A percentile compares a stretch with the other conserved stretches of the same genome.
phyloP scores from a whole-genome alignment of 345 rosid species.

The Noccaea caerulescens region DNA sequence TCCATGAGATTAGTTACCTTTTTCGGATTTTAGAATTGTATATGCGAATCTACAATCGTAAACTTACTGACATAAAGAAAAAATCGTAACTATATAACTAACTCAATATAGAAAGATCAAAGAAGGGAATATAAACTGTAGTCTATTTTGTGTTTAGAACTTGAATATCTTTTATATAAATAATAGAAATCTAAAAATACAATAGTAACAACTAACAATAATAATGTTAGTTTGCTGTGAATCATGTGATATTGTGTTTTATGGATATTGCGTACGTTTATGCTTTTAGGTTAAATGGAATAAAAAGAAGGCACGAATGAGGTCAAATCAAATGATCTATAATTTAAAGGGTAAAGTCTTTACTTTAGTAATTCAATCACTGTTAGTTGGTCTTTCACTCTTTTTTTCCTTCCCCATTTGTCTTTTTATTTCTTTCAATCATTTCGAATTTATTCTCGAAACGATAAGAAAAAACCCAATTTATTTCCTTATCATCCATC shows the following conservation, averaged over 20 bases:
- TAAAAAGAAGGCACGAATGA: background rate
- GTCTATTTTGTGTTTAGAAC: background rate
- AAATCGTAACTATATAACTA: background rate
- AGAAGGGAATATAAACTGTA: background rate
- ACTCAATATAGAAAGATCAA: background rate
- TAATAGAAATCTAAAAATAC: background rate
- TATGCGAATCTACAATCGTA: conserved; percentile 6
- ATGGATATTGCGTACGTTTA: conserved; percentile 8
- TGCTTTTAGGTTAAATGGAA: conserved; percentile 6
- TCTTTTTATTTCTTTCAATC: conserved; percentile 7
- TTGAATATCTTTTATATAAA: background rate
- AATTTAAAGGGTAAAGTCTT: conserved; percentile 17
- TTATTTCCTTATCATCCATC: background rate
- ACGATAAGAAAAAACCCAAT: background rate
- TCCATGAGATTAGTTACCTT: conserved; percentile 2
- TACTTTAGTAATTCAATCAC: conserved; percentile 26
- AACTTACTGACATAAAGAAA: conserved; percentile 8
- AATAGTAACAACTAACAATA: no score
- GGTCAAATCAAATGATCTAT: conserved; percentile 32
- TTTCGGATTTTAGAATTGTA: background rate
- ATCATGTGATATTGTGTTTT: background rate
- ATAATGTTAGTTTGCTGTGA: background rate
- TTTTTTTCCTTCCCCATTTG: background rate
- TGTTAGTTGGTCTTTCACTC: background rate
- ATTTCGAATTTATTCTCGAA: background rate